These are phyloP conservation scores for Tolypocladium tropicale DNA, from an alignment of 2,329 filamentous ascomycete genomes.

Conservation along the genomic window DNA sequence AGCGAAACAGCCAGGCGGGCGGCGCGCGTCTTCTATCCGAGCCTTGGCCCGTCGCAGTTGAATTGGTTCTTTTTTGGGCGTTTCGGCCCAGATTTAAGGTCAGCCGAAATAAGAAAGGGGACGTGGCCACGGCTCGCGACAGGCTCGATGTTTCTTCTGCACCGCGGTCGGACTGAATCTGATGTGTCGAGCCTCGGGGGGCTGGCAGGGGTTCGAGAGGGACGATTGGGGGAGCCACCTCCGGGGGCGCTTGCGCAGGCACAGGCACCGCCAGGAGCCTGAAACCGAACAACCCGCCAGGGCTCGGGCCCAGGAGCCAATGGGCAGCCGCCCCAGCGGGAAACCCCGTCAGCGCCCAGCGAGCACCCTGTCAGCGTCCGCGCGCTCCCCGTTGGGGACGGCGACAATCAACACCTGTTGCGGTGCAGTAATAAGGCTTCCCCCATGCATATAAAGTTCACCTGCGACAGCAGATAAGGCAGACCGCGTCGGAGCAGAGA, in stretches of 20 bases:
- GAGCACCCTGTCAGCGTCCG: background rate
- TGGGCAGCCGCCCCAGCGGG: background rate
- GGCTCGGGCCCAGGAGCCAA: background rate
- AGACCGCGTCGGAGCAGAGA: too few relatives aligned
- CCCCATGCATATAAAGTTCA: background rate
- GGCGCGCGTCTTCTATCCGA: background rate
- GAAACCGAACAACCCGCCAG: background rate
- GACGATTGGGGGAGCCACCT: background rate
- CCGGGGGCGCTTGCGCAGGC: constrained; percentile 1
- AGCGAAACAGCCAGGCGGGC: background rate
- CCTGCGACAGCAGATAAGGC: background rate
- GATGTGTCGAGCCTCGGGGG: background rate
- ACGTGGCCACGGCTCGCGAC: background rate
- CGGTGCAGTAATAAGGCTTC: background rate
- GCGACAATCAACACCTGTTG: background rate
- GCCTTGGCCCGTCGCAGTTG: background rate
- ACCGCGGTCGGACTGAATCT: background rate
- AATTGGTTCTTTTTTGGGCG: background rate
- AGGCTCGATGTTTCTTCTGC: background rate
- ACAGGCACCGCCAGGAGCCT: background rate
- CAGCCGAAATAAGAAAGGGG: background rate
- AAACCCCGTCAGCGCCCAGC: background rate
- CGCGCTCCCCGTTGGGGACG: background rate
- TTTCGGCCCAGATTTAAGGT: background rate
- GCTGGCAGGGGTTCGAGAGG: background rate